Percentiles rank a stretch among this genome's conserved stretches.
Evolutionary conservation across 2,329 filamentous ascomycete genomes (phyloP).

Genomic region (Gremmenia infestans): DNA sequence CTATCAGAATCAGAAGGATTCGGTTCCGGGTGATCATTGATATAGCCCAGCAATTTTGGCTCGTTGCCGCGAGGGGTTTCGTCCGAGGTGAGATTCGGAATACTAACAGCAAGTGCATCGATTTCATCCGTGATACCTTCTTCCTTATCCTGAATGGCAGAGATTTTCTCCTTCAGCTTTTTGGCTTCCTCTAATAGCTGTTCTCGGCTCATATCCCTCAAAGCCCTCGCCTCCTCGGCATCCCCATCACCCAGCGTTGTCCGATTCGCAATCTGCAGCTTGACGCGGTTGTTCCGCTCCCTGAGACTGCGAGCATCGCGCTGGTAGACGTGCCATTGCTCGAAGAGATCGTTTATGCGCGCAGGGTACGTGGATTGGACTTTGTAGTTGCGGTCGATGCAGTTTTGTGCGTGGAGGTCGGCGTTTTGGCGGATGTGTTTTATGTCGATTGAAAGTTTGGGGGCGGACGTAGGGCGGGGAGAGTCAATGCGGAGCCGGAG

Average conservation of each 20-base stretch:
- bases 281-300: conserved; percentile 61
- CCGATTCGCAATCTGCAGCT: conserved; percentile 51
- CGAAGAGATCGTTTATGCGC: conserved; percentile 51
- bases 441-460: conserved; percentile 75
- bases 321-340: conserved; percentile 57
- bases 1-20: conserved; percentile 31
- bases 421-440: conserved; percentile 87
- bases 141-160: conserved; percentile 57
- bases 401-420: conserved; percentile 76
- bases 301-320: conserved; percentile 54
- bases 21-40: conserved; percentile 63
- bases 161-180: conserved; percentile 57
- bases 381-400: conserved; percentile 77
- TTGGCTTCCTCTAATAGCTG: conserved; percentile 60
- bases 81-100: conserved; percentile 81
- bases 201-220: conserved; percentile 38
- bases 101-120: conserved; percentile 64
- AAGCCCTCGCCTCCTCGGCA: conserved; percentile 21
- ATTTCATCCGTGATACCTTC: conserved; percentile 59
- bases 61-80: conserved; percentile 68
- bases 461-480: conserved; percentile 58
- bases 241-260: conserved; percentile 39
- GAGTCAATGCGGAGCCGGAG: conserved; percentile 13
- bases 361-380: conserved; percentile 48
- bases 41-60: conserved; percentile 64